Conservation (phyloP, 768 basidiomycete species). For the Amanita inopinata region DNA sequence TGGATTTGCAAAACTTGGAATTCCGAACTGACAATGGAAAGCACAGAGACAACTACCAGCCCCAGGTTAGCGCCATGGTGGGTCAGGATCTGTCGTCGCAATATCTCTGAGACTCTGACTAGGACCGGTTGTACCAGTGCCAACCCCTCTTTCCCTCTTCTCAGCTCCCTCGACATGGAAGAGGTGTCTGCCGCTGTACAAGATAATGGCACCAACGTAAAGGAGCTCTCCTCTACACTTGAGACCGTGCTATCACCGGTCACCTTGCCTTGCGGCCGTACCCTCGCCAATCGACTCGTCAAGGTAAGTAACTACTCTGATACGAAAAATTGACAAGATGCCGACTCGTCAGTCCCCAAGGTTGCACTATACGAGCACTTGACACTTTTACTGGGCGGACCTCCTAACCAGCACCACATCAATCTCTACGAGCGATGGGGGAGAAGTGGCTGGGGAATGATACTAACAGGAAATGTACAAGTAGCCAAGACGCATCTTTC, state of each 20-base stretch:
- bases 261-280: conserved; percentile 30
- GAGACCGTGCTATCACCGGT: conserved; percentile 13
- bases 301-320: conserved; percentile 30
- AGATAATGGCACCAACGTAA: no score
- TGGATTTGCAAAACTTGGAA: no score
- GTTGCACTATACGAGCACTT: conserved; percentile 90
- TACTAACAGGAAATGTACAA: conserved; percentile 81
- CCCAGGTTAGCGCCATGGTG: no score
- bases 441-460: conserved; percentile 73
- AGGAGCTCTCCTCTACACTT: neutral
- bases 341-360: no score
- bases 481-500: conserved; percentile 53
- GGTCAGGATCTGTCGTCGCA: no score
- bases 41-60: no score
- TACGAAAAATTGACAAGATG: neutral
- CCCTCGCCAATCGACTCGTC: conserved; percentile 37
- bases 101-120: no score
- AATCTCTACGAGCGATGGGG: conserved; percentile 71
- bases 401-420: conserved; percentile 57
- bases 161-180: no score
- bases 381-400: conserved; percentile 51
- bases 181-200: no score
- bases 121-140: no score
- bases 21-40: no score
- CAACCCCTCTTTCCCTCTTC: no score